These are phyloP conservation scores for Alternaria sp. DNA, from an alignment of 2,329 filamentous ascomycete genomes.

Conservation along the genomic window DNA sequence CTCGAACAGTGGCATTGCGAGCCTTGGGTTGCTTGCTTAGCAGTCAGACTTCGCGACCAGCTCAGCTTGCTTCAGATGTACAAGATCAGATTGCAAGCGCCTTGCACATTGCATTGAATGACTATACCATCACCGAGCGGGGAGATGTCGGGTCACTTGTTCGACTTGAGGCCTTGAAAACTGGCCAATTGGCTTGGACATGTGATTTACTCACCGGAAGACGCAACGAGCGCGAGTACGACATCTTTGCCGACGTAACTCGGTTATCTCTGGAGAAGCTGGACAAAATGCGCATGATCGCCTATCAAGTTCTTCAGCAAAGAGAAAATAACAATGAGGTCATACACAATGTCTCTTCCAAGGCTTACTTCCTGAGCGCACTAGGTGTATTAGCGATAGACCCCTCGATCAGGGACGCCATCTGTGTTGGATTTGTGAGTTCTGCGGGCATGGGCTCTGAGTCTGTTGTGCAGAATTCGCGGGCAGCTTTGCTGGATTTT, in stretches of 20 bases:
- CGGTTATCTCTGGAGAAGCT: conserved; percentile 88
- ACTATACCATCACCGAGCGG: conserved; percentile 89
- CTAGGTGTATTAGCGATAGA: conserved; percentile 46
- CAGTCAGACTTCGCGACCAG: conserved; percentile 8
- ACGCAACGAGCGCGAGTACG: conserved; percentile 20
- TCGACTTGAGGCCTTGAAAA: conserved; percentile 78
- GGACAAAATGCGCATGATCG: conserved; percentile 75
- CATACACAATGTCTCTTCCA: conserved; percentile 63
- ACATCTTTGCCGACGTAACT: conserved; percentile 58
- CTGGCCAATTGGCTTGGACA: conserved; percentile 62
- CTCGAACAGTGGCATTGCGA: conserved; percentile 54
- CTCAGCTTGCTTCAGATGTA: conserved; percentile 20
- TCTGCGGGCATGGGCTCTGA: conserved; percentile 83
- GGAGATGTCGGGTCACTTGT: conserved; percentile 92
- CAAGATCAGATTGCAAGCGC: conserved; percentile 40
- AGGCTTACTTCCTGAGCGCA: conserved; percentile 66
- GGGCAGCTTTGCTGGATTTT: conserved; percentile 67
- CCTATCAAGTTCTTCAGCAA: conserved; percentile 33
- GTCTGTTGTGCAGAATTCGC: conserved; percentile 74
- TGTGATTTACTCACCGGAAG: conserved; percentile 25
- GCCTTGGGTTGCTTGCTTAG: conserved; percentile 50
- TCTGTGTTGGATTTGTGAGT: conserved; percentile 74
- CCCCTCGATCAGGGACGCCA: conserved; percentile 41
- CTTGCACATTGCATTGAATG: conserved; percentile 68
- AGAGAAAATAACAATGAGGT: conserved; percentile 10